These are phyloP conservation scores for Quillaja saponaria DNA, from an alignment of 306 rosid species.

Conservation along the genomic window DNA sequence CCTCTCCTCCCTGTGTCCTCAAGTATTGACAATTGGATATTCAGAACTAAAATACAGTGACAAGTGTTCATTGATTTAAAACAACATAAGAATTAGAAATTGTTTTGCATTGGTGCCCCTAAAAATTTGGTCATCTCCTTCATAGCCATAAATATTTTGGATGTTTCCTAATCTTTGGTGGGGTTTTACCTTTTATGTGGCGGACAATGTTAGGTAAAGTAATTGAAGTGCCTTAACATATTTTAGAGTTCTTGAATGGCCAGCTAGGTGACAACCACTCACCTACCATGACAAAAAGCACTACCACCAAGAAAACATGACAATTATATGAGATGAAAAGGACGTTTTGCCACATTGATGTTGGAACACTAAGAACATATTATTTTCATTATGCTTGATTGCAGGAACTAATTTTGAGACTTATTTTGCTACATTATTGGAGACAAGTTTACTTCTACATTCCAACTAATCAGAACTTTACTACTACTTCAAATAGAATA, in stretches of 20 bases:
- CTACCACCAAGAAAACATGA: neutral
- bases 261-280: conserved; percentile 31
- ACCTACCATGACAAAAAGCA: conserved; percentile 21
- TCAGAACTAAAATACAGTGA: neutral
- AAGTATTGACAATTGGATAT: conserved; percentile 21
- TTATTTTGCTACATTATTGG: no score
- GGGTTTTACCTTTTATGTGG: conserved; percentile 21
- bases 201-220: conserved; percentile 21
- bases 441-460: no score
- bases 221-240: conserved; percentile 28
- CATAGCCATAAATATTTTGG: no score
- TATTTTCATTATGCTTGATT: no score
- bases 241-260: conserved; percentile 17
- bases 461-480: no score
- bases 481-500: no score
- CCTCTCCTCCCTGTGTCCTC: conserved; percentile 12
- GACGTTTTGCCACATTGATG: conserved; percentile 33
- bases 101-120: neutral
- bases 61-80: neutral
- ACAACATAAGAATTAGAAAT: no score
- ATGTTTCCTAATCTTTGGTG: no score
- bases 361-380: conserved; percentile 14
- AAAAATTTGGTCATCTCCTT: neutral
- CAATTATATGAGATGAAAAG: conserved; percentile 36
- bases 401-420: no score